Evolutionary conservation across 768 basidiomycete species (phyloP), one percentile per base, ranked within the genome.

Genomic region (Phanerochaete carnosa): DNA sequence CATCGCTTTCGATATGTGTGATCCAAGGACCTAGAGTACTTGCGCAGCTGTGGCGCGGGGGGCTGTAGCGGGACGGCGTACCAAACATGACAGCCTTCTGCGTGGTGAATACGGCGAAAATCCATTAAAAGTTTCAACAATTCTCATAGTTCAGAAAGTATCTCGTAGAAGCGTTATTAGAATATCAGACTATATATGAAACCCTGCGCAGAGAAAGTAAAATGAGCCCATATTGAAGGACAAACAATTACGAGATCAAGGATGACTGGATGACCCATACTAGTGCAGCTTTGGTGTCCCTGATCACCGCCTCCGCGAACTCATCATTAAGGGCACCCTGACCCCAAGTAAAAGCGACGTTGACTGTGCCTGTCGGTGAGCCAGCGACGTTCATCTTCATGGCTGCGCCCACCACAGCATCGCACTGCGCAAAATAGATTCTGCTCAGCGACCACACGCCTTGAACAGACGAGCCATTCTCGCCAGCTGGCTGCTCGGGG

Each of bases 331-430:
- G 3, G 9, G 54, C 54, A 12, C 37, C 54, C 15, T 37, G 22
- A 13, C 54, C 37, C 33, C 54, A 55, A 1, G 54, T 43, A 28
- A 39, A 55, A 19, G 23, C 25, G 32, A 55, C n/a, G 13, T 22
- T 37, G 25, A 55, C 25, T 6, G n/a, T 35, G 33, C 54, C 54
- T 0, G 28, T 33, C 7, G 64, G 64, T 35, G 62, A 45, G 0
- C 69, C 69, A 11, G 57, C 59, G 2, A 66, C 60, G 47, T 68
- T 66, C 35, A 55, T 33, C 54, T 55, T 55, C 9, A 55, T 22
- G 22, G 54, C 54, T 2, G 55, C 54, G 22, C 60, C 60, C 9
- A 22, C 9, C 16, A 57, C 35, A 9, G 60, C 16, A 23, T 61
- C 54, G 46, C 55, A 52, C 37, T 61, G 60, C 30, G 39, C 60